Base-by-base conservation (phyloP, 2,329 filamentous ascomycete genomes). In the Trichoderma gracile region DNA sequence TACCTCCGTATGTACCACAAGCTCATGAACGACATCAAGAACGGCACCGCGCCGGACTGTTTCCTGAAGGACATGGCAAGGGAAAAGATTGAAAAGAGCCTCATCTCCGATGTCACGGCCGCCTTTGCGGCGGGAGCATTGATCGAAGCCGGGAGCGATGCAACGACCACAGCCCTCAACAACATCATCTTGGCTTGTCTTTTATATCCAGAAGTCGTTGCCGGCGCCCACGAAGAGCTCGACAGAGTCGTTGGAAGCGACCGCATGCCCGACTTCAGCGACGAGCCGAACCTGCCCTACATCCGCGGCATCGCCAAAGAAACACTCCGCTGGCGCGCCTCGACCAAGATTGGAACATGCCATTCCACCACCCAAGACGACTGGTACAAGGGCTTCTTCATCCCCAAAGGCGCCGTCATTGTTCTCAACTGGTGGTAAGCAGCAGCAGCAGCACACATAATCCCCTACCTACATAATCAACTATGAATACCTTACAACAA, bases 161-260 rank as follows among this genome's bases (percentile, higher is more conserved):
- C 69, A 2, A 72, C 69, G 2, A 67, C 67, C 0, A 69, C 67
- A 0, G 69, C 67, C 3, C 63, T 83, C 5, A 71, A 76, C 33
- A 75, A 73, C 5, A 81, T 83, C 66, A 71, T 81, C 1, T 73
- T 80, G 21, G 83, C 82, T 6, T 82, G 84, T 80, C 68, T 76
- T 0, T 67, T 80, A 1, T 74, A 77, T 17, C 74, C 74, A 1
- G 74, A 74, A 0, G 78, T 81, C 0, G 80, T 82, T 65, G 77
- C 70, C 65, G 72, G 70, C 43, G 80, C 76, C 0, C 78, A 79
- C 43, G 67, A 68, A 0, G 78, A 81, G 50, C 74, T 84, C 4
- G 79, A 82, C 50, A 61, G 71, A 0, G 75, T 83, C 1, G 73
- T 81, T 19, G 81, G 82, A 2, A 40, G 68, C 0, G 71, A 76